A percentile compares a stretch with the other conserved stretches of the same genome.
Evolutionary conservation across 129 eudicot species (phyloP).

Genomic region (Chrysanthemum lavandulifolium): DNA sequence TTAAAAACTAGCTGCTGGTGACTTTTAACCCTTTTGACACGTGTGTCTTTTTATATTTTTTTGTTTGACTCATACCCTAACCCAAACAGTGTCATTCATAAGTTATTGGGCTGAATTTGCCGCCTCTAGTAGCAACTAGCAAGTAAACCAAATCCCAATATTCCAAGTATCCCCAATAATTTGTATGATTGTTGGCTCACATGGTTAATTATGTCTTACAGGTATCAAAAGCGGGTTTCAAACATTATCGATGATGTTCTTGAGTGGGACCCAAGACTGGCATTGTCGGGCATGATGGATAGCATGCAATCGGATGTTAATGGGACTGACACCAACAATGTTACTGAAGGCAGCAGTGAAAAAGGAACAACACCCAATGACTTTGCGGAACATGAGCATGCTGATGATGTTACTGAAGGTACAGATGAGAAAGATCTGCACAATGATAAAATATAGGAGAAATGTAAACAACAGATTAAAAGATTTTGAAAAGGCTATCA

Average conservation of each 20-base stretch:
- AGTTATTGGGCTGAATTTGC: no score
- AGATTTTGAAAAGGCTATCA: constrained; percentile 24
- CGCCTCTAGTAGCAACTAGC: not conserved
- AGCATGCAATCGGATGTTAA: constrained; percentile 59
- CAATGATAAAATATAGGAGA: constrained; percentile 35
- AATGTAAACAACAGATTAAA: constrained; percentile 40
- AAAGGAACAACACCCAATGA: constrained; percentile 18
- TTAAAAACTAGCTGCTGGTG: no score
- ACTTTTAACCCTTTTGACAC: no score
- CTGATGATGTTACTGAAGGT: constrained; percentile 31
- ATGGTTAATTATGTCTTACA: constrained; percentile 25
- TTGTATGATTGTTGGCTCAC: not conserved
- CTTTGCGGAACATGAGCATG: constrained; percentile 27
- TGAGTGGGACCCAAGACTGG: constrained; percentile 92
- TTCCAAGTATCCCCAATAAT: not conserved
- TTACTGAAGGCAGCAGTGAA: constrained; percentile 31
- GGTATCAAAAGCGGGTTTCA: constrained; percentile 95
- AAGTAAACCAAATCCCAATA: not conserved
- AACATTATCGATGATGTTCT: constrained; percentile 98
- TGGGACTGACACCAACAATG: constrained; percentile 51
- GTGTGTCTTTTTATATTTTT: not conserved
- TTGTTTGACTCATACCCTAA: no score
- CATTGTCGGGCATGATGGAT: constrained; percentile 97
- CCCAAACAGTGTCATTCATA: no score
- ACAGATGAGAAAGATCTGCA: constrained; percentile 43